Base-by-base conservation (phyloP, 2,329 filamentous ascomycete species). In the Dactylonectria macrodidyma region DNA sequence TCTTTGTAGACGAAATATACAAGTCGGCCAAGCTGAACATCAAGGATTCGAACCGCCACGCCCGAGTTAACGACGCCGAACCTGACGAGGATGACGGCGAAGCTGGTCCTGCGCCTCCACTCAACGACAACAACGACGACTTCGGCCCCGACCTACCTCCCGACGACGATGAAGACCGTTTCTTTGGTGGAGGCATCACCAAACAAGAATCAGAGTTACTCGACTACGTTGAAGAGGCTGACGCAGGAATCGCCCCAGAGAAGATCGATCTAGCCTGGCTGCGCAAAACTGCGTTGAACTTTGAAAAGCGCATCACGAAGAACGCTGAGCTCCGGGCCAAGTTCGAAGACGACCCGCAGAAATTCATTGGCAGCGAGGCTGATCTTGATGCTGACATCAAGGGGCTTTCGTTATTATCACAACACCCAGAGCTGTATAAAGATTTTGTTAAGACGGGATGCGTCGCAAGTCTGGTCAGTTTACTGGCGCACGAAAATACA, bases 401-500 rank as follows among this genome's bases (percentile, higher is more conserved):
- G 80, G 89, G 88, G 33, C 86, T 98, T 66, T 96, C 94, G 50
- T 92, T 98, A 71, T 84, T 99, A 2, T 91, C 93, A 5, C 95
- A 99, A 76, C 93, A 98, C 78, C 88, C 95, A 3, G 91, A 93
- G 68, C 86, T 97, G 22, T 98, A 96, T 80, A 84, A 84, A 12
- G 93, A 97, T 68, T 95, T 97, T 76, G 91, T 92, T 36, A 91
- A 90, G 72, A 85, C 95, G 59, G 93, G 93, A 22, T 93, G 90
- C 66, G 90, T 91, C 1, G 88, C 83, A 5, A 95, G 92, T 62
- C 81, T 99, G 58, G 94, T 97, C 1, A 89, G 91, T 2, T 82
- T 99, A 59, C 84, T 99, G 56, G 92, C 95, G 16, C 96, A 99
- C 79, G 96, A 99, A 76, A 99, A 99, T 79, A 95, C 95, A 0